phyloP scores from a whole-genome alignment of 139 green algal genomes.

The Chlorella ohadii region DNA sequence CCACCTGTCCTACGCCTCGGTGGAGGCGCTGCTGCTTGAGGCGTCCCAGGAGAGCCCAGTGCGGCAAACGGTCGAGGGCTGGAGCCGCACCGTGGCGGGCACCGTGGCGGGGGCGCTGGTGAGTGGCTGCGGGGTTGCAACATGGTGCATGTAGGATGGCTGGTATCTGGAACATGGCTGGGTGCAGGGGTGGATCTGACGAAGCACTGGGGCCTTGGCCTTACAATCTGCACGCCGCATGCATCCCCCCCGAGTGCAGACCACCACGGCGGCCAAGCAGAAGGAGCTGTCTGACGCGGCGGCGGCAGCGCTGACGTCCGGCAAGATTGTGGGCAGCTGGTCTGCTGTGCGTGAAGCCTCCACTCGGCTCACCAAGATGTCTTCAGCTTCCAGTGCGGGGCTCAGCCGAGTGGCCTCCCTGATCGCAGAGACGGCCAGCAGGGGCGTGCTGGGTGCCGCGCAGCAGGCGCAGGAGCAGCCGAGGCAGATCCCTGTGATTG shows the following conservation, averaged over 20 bases:
- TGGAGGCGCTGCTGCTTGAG: conserved; percentile 65
- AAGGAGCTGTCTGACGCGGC: not conserved
- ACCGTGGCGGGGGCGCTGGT: conserved; percentile 23
- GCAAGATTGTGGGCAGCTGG: conserved; percentile 6
- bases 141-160: not conserved
- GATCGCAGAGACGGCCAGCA: not conserved
- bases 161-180: too few species aligned
- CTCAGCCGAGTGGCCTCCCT: conserved; percentile 3
- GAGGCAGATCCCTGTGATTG: conserved; percentile 1
- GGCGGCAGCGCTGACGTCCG: not conserved
- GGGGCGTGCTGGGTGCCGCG: not conserved
- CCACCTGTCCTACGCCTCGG: conserved; percentile 52
- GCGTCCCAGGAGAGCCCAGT: conserved; percentile 42
- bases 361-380: not conserved
- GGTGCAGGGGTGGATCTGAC: too few species aligned
- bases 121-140: not conserved
- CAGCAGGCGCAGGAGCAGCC: not conserved
- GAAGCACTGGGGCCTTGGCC: too few species aligned
- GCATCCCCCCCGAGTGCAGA: not conserved
- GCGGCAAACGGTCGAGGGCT: conserved; percentile 12
- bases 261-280: not conserved
- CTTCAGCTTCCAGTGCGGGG: not conserved
- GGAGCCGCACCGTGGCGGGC: conserved; percentile 5
- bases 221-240: not conserved
- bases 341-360: not conserved